Evolutionary conservation across 2,329 filamentous ascomycete species (phyloP).

Genomic region (Cladorrhinum sp.): DNA sequence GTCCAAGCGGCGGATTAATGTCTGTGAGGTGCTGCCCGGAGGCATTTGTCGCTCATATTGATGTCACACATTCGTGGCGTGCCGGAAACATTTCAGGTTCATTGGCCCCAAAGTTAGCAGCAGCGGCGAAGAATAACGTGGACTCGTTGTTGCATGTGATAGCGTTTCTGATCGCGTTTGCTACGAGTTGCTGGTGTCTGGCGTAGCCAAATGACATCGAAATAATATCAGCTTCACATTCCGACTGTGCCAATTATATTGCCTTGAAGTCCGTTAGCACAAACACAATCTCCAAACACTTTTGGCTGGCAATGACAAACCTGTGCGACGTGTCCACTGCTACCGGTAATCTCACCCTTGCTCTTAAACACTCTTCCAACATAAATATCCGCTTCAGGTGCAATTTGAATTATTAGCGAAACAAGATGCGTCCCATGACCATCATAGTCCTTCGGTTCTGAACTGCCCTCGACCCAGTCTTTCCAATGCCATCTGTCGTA

Average conservation of each 20-base stretch:
- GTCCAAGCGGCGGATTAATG: too few relatives aligned
- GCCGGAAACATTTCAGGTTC: background rate
- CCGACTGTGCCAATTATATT: background rate
- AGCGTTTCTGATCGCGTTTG: background rate
- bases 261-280: background rate
- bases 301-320: too few relatives aligned
- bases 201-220: background rate
- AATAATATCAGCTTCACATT: background rate
- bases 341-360: background rate
- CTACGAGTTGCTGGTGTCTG: background rate
- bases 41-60: background rate
- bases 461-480: background rate
- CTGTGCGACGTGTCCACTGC: too few relatives aligned
- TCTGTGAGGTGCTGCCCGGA: too few relatives aligned
- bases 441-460: background rate
- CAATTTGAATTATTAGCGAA: background rate
- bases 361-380: background rate
- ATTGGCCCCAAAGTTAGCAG: background rate
- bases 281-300: too few relatives aligned
- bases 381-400: background rate
- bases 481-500: background rate
- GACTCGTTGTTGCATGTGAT: background rate
- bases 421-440: background rate
- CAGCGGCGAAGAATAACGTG: background rate
- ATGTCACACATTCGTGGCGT: background rate